Base-by-base conservation (phyloP, 2,329 filamentous ascomycete species). In the Pestalotiopsis sp. region DNA sequence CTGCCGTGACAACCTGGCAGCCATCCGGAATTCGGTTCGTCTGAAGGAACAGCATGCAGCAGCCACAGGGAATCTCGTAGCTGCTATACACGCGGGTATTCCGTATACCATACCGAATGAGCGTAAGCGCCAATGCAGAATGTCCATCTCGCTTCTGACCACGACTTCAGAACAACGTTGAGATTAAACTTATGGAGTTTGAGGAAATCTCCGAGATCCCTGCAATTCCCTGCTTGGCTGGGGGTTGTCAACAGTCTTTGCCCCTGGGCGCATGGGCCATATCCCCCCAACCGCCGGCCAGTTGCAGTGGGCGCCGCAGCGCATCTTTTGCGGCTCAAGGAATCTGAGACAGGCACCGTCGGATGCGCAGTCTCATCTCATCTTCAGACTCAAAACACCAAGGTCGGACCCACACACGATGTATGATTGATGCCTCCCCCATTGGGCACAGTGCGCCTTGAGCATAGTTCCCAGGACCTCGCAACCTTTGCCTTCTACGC, bases 331-430 rank as follows among this genome's bases (percentile, higher is more conserved):
- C 72, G 74, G 73, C 73, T 75, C 72, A 71, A 72, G 67, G 69
- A 72, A 67, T 27, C 67, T 76, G 75, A 76, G 73, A 77, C 75
- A 70, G 59, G 70, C 69, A 39, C 68, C 64, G 75, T 77, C 69
- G 71, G 75, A 77, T 77, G 66, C 71, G 66, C 74, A 69, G 75
- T 77, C 75, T 77, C 75, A 75, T 76, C 75, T 71, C 70, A 72
- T 74, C 72, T 73, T 76, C 72, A 58, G 71, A 74, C 72, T 74
- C 74, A 71, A 65, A 38, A 66, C 63, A 38, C 49, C 63, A 62
- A 39, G 20, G 25, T 17, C 14, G 59, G 27, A 62, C n/a, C 31
- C 59, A 39, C n/a, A 12, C 23, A 59, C 23, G 57, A 59, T 59
- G 31, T 31, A 31, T 36, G 31, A 36, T 36, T 36, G 45, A 52